phyloP scores from a whole-genome alignment of 441 rosid genomes.

The Gossypium trilobum region DNA sequence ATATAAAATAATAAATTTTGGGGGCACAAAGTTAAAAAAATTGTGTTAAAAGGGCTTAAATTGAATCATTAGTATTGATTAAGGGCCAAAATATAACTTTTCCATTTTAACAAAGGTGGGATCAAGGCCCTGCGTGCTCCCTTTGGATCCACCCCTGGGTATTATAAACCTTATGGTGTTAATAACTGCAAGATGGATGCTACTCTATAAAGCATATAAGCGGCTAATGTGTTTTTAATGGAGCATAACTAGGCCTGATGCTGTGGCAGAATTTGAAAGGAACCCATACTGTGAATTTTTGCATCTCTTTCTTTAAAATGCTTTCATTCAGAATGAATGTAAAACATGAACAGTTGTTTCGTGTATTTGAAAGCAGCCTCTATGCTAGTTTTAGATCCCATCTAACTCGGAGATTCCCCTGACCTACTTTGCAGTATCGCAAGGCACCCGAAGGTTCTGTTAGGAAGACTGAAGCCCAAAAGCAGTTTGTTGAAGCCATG shows the following conservation, averaged over 20 bases:
- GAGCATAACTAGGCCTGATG: not conserved
- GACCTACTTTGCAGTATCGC: slow-evolving; percentile 39
- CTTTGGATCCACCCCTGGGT: no score
- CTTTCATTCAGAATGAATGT: not conserved
- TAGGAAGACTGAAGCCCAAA: slow-evolving; percentile 64
- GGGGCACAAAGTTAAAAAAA: no score
- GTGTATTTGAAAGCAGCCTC: not conserved
- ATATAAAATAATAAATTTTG: no score
- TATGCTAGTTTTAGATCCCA: not conserved
- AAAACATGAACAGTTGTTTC: not conserved
- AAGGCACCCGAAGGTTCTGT: slow-evolving; percentile 80
- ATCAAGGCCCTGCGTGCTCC: no score
- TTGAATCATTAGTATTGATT: no score
- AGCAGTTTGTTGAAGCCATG: slow-evolving; percentile 78
- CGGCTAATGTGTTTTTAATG: not conserved
- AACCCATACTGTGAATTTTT: not conserved
- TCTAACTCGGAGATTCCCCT: not conserved
- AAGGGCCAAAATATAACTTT: no score
- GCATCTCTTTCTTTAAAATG: not conserved
- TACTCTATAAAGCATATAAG: not conserved
- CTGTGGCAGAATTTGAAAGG: not conserved
- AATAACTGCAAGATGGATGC: not conserved
- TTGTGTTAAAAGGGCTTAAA: no score
- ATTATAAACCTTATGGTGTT: no score
- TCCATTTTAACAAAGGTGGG: no score